Conservation (phyloP, 768 basidiomycete genomes). For the Lactarius vividus region DNA sequence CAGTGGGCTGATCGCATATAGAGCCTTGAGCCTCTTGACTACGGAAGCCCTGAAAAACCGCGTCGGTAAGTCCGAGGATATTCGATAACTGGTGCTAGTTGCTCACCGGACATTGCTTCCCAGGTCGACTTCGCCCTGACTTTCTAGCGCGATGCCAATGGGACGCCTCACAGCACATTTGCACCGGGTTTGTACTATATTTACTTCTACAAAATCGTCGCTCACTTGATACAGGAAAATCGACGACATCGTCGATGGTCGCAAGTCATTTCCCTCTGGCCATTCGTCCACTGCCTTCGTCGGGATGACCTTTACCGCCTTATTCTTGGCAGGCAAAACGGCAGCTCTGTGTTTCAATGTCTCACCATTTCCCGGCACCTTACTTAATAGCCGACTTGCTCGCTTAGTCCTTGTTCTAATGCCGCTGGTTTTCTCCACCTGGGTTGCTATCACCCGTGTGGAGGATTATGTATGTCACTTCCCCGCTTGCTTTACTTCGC, state of each 20-base stretch:
- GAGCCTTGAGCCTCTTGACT: slow-evolving; percentile 47
- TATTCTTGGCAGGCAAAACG: slow-evolving; percentile 65
- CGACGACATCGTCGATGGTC: slow-evolving; percentile 44
- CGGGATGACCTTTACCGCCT: slow-evolving; percentile 60
- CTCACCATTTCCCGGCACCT: slow-evolving; percentile 37
- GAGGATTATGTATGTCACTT: slow-evolving; percentile 59
- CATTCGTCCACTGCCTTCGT: slow-evolving; percentile 66
- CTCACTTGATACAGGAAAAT: slow-evolving; percentile 32
- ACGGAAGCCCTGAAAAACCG: slow-evolving; percentile 55
- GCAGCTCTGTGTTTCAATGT: slow-evolving; percentile 53
- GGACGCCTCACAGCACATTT: slow-evolving; percentile 45
- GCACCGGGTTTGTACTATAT: slow-evolving; percentile 48
- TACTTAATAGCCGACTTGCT: slow-evolving; percentile 47
- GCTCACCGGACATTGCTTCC: background rate
- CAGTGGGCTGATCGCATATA: slow-evolving; percentile 27
- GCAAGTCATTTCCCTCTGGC: slow-evolving; percentile 66
- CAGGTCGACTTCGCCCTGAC: slow-evolving; percentile 58
- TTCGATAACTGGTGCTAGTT: background rate
- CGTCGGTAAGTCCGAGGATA: slow-evolving; percentile 44
- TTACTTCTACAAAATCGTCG: slow-evolving; percentile 8
- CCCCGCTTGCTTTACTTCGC: slow-evolving; percentile 8
- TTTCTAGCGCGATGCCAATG: slow-evolving; percentile 65
- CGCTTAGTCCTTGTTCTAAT: slow-evolving; percentile 47
- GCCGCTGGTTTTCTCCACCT: slow-evolving; percentile 55
- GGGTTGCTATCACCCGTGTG: slow-evolving; percentile 59